Base-by-base conservation (phyloP, 306 rosid species). In the Vicia faba region DNA sequence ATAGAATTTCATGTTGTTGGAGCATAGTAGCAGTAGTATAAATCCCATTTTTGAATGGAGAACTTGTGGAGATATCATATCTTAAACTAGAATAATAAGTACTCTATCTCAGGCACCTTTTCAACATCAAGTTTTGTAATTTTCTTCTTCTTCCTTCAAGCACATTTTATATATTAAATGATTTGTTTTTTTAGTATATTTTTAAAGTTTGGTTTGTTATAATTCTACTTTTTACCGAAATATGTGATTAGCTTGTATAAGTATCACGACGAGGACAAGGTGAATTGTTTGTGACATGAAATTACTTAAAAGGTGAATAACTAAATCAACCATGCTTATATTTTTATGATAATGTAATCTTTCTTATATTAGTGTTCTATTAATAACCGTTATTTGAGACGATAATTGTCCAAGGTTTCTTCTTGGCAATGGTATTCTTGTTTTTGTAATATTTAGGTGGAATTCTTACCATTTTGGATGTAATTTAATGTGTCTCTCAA, bases 41-140 rank as follows among this genome's bases (percentile, higher is more conserved):
- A 67, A 70, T 71, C 66, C 79, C 70, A 56, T 64, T 78, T 72
- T 73, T 72, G 75, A 73, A 67, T 59, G 66, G 69, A 51, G 51
- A 70, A 79, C 55, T 59, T 62, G 49, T 19, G 49, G 75, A 48
- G 70, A 44, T 69, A 44, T 66, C 68, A 44, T 69, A 44, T 66
- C 59, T 66, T 51, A 39, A 74, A 36, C 72, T 54, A 51, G 64
- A 64, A 81, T 77, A 76, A 68, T 23, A 55, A 55, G 63, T 44
- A 23, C 38, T 64, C 35, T 53, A 46, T 69, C 43, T 13, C 43
- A n/a, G 48, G 57, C 56, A 45, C 12, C 68, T 26, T 69, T 41
- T 61, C 4, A 3, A 62, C 39, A 45, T 69, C 57, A 59, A 59
- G 71, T 63, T 73, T 68, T 80, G 75, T 80, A 71, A 8, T 67